phyloP scores from a whole-genome alignment of 2,329 filamentous ascomycete genomes.

The Paecilomyces dactylethromorphus region DNA sequence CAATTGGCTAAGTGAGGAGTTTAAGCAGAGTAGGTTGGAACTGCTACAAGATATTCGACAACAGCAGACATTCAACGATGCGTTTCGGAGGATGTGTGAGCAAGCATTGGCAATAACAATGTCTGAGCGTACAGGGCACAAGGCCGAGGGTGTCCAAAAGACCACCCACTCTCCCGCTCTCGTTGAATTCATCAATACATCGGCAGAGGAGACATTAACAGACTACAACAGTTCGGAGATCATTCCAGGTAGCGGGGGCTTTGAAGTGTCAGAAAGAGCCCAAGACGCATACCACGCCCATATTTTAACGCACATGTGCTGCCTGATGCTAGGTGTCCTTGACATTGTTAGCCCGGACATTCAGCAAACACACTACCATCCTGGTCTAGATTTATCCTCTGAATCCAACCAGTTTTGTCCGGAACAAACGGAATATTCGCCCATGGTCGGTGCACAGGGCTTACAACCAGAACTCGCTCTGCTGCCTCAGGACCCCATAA shows the following conservation, averaged over 20 bases:
- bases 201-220: background rate
- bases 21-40: background rate
- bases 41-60: background rate
- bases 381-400: background rate
- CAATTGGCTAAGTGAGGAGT: background rate
- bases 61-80: background rate
- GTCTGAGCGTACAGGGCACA: background rate
- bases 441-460: background rate
- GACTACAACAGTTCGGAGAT: background rate
- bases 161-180: background rate
- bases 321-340: conserved; percentile 1
- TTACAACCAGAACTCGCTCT: background rate
- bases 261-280: background rate
- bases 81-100: conserved; percentile 1
- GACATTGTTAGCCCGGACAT: background rate
- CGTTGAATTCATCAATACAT: background rate
- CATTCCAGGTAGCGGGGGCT: background rate
- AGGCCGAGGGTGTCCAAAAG: background rate
- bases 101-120: conserved; percentile 1
- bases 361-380: background rate
- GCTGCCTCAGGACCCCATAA: background rate
- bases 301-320: background rate
- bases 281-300: background rate
- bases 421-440: background rate
- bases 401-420: background rate